Evolutionary conservation across 2,329 filamentous ascomycete genomes (phyloP), one percentile per base, ranked within the genome.

Genomic region (Phyllosticta paracitricarpa): DNA sequence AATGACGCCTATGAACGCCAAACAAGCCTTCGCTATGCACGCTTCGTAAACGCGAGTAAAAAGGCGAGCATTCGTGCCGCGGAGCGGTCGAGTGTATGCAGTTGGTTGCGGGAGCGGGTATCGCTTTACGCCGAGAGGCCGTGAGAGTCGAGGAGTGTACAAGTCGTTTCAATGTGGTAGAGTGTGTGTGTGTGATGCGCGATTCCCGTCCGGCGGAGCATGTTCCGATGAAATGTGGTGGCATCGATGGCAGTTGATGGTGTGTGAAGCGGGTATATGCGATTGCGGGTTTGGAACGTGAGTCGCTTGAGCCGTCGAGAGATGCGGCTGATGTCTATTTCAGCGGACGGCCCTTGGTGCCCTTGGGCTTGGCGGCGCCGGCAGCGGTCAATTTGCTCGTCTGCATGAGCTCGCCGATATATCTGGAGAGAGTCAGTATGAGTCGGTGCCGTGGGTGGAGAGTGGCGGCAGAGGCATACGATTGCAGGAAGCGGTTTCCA

Each of bases 341-440:
- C 19, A 57, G 48, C 25, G 56, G 40, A 22, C 61, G 61, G 66
- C 70, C 70, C 64, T 77, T 77, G 22, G 54, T 28, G 64, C 65
- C 69, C 68, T 81, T 84, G 65, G 74, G 73, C 69, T 82, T 82
- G 40, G 76, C 75, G 58, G 80, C 79, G 61, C 77, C 77, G 40
- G 79, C 75, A 3, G 78, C 77, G n/a, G 78, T 80, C 69, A 85
- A 80, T 70, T 85, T 84, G 68, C 79, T 81, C 67, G 83, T 85
- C 69, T 90, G 89, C 84, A 96, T 97, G 61, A 97, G 81, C 71
- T 96, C 93, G 66, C 93, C 93, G 69, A 97, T 97, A 73, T 97
- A 97, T 74, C 96, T 96, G 63, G 12, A 6, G 1, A 7, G 24
- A 3, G 63, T 69, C 66, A 73, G 68, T 58, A 14, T 19, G 60